A percentile compares a stretch with the other conserved stretches of the same genome.
Evolutionary conservation across 352 stramenopile genomes (phyloP).

Genomic region (Phytopythium chamaehyphon): DNA sequence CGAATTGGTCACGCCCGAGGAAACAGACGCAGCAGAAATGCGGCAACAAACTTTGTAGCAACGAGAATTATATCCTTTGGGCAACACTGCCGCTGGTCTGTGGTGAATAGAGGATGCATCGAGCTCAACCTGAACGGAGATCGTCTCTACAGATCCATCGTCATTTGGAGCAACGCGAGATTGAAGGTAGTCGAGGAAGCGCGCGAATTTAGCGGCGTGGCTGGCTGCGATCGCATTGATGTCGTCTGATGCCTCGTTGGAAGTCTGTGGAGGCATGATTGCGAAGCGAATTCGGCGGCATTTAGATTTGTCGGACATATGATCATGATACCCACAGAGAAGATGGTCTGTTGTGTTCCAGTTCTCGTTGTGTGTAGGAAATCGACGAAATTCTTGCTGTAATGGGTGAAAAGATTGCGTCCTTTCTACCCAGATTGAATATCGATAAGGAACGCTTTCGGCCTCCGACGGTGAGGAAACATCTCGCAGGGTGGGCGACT

Average conservation of each 20-base stretch:
- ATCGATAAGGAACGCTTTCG: slow-evolving; percentile 53
- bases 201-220: slow-evolving; percentile 49
- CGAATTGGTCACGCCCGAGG: slow-evolving; percentile 11
- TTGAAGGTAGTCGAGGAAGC: slow-evolving; percentile 66
- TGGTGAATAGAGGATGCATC: slow-evolving; percentile 12
- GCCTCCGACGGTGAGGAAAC: slow-evolving; percentile 7
- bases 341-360: slow-evolving; percentile 79
- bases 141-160: slow-evolving; percentile 43
- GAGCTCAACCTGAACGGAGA: slow-evolving; percentile 36
- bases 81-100: slow-evolving; percentile 4
- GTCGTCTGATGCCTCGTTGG: slow-evolving; percentile 1
- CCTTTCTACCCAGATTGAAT: slow-evolving; percentile 63
- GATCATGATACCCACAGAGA: slow-evolving; percentile 69
- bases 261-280: slow-evolving; percentile 36
- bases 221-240: slow-evolving; percentile 12
- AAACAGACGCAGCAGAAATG: slow-evolving; percentile 11
- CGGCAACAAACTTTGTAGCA: slow-evolving; percentile 48
- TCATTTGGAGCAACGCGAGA: slow-evolving; percentile 45
- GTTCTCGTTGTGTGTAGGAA: slow-evolving; percentile 66
- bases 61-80: slow-evolving; percentile 5
- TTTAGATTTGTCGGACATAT: slow-evolving; percentile 71
- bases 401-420: slow-evolving; percentile 68
- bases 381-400: slow-evolving; percentile 69
- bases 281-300: slow-evolving; percentile 69
- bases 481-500: slow-evolving; percentile 19